Evolutionary conservation across 139 green algal genomes (phyloP), one percentile per base, ranked within the genome.

Genomic region (Protoeuglena noctilucae): DNA sequence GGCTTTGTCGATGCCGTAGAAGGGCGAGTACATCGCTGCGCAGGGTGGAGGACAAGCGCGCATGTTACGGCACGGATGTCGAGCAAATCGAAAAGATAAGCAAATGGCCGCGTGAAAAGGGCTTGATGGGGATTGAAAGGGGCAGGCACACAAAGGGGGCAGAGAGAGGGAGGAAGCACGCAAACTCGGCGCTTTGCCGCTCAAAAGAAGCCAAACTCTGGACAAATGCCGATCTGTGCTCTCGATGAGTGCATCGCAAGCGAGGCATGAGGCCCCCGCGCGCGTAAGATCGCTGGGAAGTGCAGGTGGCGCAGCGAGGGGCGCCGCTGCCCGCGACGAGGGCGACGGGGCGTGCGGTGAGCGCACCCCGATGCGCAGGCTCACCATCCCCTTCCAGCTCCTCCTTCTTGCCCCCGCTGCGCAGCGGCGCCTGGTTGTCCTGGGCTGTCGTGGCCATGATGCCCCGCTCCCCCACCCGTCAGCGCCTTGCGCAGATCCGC

Each of bases 1-100:
- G 1, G 88, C 89, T 72, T 98, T 98, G 67, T 98, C 91, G 26
- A 98, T 97, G 29, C 92, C 91, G 54, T 88, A 97, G 62, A 98
- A 98, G 9, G 91, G 91, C 0, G 91, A 98, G 67, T 93, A 96
- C 71, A 98, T 91, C 24, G 75, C 86, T 95, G 81, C 65, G 67
- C n/a, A 43, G 55, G 28, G 28, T 65, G 12, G 28, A 31, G 3
- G 29, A n/a, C n/a, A n/a, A n/a, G n/a, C n/a, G n/a, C n/a, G n/a
- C n/a, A n/a, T n/a, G n/a, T n/a, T n/a, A n/a, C n/a, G n/a, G n/a
- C n/a, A n/a, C n/a, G n/a, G n/a, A n/a, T n/a, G n/a, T n/a, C n/a
- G n/a, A n/a, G n/a, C n/a, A 60, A 48, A 43, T 21, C 7, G 14
- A 54, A 19, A 12, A 28, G 9, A 56, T 22, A 60, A 22, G 2